Evolutionary conservation across 1,139 yeast genomes (phyloP), one percentile per base, ranked within the genome.

Genomic region (Schwanniomyces etchellsii): DNA sequence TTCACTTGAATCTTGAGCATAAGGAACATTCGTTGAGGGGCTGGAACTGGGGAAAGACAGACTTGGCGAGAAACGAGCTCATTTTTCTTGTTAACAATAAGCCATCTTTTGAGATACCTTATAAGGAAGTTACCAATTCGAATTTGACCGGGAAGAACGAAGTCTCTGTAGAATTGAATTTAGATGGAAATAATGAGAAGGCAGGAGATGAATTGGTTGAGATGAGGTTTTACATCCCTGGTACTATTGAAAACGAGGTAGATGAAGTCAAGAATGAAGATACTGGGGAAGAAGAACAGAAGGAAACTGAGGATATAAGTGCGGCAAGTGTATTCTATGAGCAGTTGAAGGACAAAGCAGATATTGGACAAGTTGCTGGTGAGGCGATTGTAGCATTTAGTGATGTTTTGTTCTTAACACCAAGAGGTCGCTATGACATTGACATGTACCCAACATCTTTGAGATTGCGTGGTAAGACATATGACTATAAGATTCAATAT

Each of bases 1-100:
- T 88, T 57, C 68, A 61, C 35, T 65, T 85, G 30, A 72, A 73
- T 32, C 67, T 93, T 39, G 97, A 91, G 45, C 81, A 74, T 40
- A 77, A 71, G 47, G 97, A 91, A 47, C 98, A 91, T 55, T 83
- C 96, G 4, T 64, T 91, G 44, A 76, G 96, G 59, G 99, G 99
- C 25, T 91, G 98, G 98, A 91, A 91, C 57, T 91, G 98, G 98
- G 99, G 99, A 34, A 79, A 81, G 40, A 71, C 91, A 7, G 96
- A 89, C 53, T 75, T 93, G 55, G 95, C 95, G 10, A 76, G 96
- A 51, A 85, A 88, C 45, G 98, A 91, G 54, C 66, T 91, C 57
- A 74, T 86, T 20, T 89, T 93, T 59, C 79, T 80, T 35, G 80
- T 89, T 21, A 85, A 84, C 48, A 88, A 88, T 45, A 82, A 83